Base-by-base conservation (phyloP, 1,284 basidiomycete genomes). In the Sanguinoderma infundibulare region DNA sequence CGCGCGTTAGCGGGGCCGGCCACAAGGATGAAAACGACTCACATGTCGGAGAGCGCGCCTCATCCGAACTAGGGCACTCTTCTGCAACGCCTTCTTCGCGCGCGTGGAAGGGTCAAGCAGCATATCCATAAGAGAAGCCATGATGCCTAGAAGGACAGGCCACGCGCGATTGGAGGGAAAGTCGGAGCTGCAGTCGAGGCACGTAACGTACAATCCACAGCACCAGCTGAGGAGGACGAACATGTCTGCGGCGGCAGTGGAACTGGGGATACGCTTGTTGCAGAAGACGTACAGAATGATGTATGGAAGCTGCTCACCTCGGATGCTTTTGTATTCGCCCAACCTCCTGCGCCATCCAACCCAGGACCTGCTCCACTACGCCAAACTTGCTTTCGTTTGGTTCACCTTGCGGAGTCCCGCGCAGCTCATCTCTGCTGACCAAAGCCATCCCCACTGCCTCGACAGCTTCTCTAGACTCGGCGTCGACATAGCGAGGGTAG, bases 201-300 rank as follows among this genome's bases (percentile, higher is more conserved):
- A 85, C 9, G 79, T 76, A 4, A 80, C 74, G 70, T 91, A 92
- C 42, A 94, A 73, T 14, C 81, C 81, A 69, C 87, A 90, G 7
- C 85, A 79, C 91, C 93, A 95, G 66, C 81, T 87, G 36, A 94
- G 79, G 6, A 95, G 82, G 20, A 91, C 85, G 70, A 90, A 91
- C 35, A 90, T 69, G 64, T 90, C 85, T 7, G 84, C 75, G 8
- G 88, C 77, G 2, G 90, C 87, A 69, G 84, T 82, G 6, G 87
- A 82, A 66, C 88, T 89, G 64, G n/a, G n/a, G 50, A 32, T 26
- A 65, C 44, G 53, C 24, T 47, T 32, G 66, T 52, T 44, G 59
- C 44, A 53, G 47, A 47, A 55, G 22, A 9, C 5, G 44, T 32
- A 32, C 1, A 22, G 30, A 42, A 66, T n/a, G 40, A 22, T 7